Base-by-base conservation (phyloP, 2,329 filamentous ascomycete genomes). In the Verticillium klebahnii region DNA sequence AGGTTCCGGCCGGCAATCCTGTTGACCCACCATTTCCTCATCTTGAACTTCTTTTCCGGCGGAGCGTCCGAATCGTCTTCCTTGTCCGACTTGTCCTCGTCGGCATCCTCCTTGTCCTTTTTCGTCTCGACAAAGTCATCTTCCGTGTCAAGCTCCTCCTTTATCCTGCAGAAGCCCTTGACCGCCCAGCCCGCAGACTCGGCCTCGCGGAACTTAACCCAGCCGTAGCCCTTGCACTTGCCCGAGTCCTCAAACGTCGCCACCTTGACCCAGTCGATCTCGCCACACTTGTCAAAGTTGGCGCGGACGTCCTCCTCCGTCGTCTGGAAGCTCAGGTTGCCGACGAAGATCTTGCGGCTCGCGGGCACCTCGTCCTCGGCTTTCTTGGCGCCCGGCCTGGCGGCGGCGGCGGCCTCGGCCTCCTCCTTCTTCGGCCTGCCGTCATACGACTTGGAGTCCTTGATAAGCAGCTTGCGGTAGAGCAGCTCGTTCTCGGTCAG, bases 151-250 rank as follows among this genome's bases (percentile, higher is more conserved):
- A 89, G 75, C 60, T 85, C 82, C 72, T 89, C 85, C 71, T 84
- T 85, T 70, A 93, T 83, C 77, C 87, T 86, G 63, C 92, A 83
- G 69, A 90, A 97, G 1, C 94, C 94, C 72, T 88, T 89, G 66
- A 96, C 92, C 0, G 78, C 78, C 69, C 84, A 84, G 58, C 88
- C 85, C 0, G 92, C 92, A 0, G 89, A 85, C 61, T 91, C 87
- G 12, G 93, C 72, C 58, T 93, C 88, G 72, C 89, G 88, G 76
- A 98, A 99, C 64, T 91, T 91, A 64, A 99, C 87, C 93, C 95
- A 99, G 6, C 89, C 95, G 77, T 90, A 99, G 19, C 95, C 96
- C 79, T 98, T 98, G 81, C 95, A 99, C 79, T 98, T 99, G 54
- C 95, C 95, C 23, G 89, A 89, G 74, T 99, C 96, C 75, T 98